Base-by-base conservation (phyloP, 371 early-diverging fungal genomes). In the Mortierella sp. region DNA sequence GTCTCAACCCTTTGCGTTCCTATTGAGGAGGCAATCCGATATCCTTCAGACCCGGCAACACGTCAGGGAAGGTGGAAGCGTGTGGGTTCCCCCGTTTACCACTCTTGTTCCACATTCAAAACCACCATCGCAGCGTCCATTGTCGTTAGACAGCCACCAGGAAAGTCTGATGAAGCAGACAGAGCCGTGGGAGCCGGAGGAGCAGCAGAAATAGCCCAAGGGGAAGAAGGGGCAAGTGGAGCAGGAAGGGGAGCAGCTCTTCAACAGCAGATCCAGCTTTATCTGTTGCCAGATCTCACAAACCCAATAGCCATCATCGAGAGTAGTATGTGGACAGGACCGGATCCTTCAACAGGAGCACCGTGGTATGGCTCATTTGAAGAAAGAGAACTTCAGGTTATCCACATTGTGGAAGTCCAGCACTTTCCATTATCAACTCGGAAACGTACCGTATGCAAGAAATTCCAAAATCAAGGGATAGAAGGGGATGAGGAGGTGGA, bases 91-190 rank as follows among this genome's bases (percentile, higher is more conserved):
- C 70, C 70, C 15, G 59, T 62, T 0, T 69, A 69, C 21, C 51
- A 69, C 21, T 50, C 57, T 28, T 62, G 62, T 51, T 23, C 29
- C 29, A 30, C 26, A 3, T 47, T 61, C 14, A 60, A 61, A 11
- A 52, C 66, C 25, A 62, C 52, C 62, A 57, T 74, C 26, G 60
- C 69, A 1, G 74, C 74, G 1, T 74, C 69, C 0, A 68, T 74
- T 60, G 30, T 74, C 4, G 55, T 60, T 43, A 48, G 65, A 19
- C 61, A 59, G 7, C 19, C 59, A n/a, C n/a, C n/a, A n/a, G n/a
- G n/a, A n/a, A n/a, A n/a, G n/a, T n/a, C n/a, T n/a, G n/a, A n/a
- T n/a, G n/a, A n/a, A n/a, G n/a, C n/a, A n/a, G n/a, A n/a, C n/a
- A n/a, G n/a, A n/a, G n/a, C n/a, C n/a, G n/a, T n/a, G n/a, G n/a